These are phyloP conservation scores for Hordeum marinum DNA, from an alignment of 176 grass and related monocot genomes.

Conservation along the genomic window DNA sequence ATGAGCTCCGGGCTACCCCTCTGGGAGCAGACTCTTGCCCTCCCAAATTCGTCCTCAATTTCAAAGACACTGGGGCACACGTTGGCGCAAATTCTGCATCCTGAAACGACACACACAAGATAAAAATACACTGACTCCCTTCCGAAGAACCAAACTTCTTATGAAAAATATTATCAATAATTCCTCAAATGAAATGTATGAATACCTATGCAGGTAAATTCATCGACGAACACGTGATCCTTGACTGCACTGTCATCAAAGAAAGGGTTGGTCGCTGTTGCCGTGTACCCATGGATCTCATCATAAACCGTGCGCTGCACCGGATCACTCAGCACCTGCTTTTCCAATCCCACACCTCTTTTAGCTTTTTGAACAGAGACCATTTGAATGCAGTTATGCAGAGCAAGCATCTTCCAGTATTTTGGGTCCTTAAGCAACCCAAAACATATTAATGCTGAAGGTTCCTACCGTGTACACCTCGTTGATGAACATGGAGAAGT, in stretches of 20 bases:
- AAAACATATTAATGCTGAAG: background rate
- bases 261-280: slow-evolving; percentile 83
- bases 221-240: slow-evolving; percentile 82
- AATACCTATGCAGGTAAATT: slow-evolving; percentile 91
- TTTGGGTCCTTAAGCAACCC: background rate
- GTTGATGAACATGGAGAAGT: slow-evolving; percentile 91
- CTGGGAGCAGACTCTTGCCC: slow-evolving; percentile 73
- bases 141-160: background rate
- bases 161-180: background rate
- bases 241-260: slow-evolving; percentile 68
- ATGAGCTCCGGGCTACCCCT: slow-evolving; percentile 52
- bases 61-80: slow-evolving; percentile 62
- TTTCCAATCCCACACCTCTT: background rate
- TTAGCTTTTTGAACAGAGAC: slow-evolving; percentile 36
- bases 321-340: slow-evolving; percentile 84
- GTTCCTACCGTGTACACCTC: slow-evolving; percentile 73
- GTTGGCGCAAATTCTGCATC: slow-evolving; percentile 95
- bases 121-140: background rate
- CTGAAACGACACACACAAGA: slow-evolving; percentile 20
- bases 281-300: slow-evolving; percentile 79
- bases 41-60: slow-evolving; percentile 88
- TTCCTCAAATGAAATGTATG: background rate
- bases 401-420: background rate
- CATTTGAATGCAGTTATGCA: background rate
- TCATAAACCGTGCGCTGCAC: slow-evolving; percentile 76